phyloP scores from a whole-genome alignment of 2,329 filamentous ascomycete species.

The Reticulascus tulasneorum region DNA sequence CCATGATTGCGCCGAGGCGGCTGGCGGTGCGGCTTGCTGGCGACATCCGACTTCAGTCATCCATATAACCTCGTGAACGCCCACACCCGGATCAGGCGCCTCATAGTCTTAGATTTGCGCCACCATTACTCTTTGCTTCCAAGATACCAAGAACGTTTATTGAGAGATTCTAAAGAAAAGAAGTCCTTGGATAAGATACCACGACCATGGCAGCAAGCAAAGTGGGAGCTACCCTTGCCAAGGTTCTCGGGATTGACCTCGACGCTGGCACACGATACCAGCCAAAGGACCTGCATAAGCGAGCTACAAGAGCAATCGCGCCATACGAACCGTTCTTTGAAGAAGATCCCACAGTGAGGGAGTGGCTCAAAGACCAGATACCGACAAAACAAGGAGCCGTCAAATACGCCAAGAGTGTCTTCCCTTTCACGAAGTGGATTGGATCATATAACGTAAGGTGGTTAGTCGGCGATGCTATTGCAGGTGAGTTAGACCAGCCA shows the following conservation, averaged over 20 bases:
- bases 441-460: conserved; percentile 67
- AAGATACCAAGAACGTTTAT: too few relatives aligned
- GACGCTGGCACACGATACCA: conserved; percentile 33
- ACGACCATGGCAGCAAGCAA: conserved; percentile 36
- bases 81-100: too few relatives aligned
- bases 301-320: conserved; percentile 2
- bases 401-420: conserved; percentile 48
- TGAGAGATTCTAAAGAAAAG: too few relatives aligned
- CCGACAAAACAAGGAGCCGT: conserved; percentile 44
- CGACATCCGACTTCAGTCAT: too few relatives aligned
- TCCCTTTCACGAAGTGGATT: conserved; percentile 69
- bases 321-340: conserved; percentile 42
- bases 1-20: conserved; percentile 13
- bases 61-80: too few relatives aligned
- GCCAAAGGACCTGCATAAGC: conserved; percentile 5
- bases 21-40: conserved; percentile 15
- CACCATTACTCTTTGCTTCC: too few relatives aligned
- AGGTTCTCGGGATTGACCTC: conserved; percentile 76
- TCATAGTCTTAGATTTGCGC: too few relatives aligned
- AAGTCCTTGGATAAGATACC: too few relatives aligned
- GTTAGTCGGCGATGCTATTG: conserved; percentile 69
- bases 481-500: conserved; percentile 55
- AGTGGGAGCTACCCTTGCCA: conserved; percentile 70
- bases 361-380: conserved; percentile 55
- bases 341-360: conserved; percentile 59